phyloP scores from a whole-genome alignment of 106 monocot species.

The Dendrobium officinale region DNA sequence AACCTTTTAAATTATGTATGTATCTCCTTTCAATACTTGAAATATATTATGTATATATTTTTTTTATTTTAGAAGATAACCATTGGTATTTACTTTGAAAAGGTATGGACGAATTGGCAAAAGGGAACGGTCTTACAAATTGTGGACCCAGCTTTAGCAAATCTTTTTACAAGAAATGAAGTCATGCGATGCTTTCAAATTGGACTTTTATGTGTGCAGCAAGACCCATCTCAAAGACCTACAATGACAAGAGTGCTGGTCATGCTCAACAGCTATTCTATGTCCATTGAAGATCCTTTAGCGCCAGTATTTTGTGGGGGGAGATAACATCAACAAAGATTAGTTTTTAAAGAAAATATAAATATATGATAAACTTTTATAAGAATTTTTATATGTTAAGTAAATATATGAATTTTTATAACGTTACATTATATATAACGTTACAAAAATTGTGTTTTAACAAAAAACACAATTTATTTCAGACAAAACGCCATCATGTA shows the following conservation, averaged over 20 bases:
- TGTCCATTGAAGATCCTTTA: neutral
- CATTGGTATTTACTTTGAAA: neutral
- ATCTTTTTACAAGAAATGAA: neutral
- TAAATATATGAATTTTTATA: too few species aligned
- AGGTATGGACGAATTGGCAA: neutral
- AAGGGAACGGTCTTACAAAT: neutral
- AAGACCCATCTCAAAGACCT: constrained; percentile 5
- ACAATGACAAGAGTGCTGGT: neutral
- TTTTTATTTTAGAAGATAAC: too few species aligned
- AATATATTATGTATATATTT: too few species aligned
- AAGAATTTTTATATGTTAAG: too few species aligned
- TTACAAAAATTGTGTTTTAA: too few species aligned
- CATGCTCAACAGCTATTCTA: neutral
- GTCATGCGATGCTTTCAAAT: constrained; percentile 4
- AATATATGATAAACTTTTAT: too few species aligned
- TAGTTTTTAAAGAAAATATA: neutral
- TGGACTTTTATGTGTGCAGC: constrained; percentile 12
- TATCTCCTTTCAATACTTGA: neutral
- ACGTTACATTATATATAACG: too few species aligned
- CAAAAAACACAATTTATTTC: too few species aligned
- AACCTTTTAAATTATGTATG: neutral
- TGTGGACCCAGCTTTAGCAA: neutral
- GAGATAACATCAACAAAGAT: neutral
- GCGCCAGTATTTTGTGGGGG: neutral
- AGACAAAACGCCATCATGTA: too few species aligned